phyloP scores from a whole-genome alignment of 371 early-diverging fungal species.

The Mucor plumbeus region DNA sequence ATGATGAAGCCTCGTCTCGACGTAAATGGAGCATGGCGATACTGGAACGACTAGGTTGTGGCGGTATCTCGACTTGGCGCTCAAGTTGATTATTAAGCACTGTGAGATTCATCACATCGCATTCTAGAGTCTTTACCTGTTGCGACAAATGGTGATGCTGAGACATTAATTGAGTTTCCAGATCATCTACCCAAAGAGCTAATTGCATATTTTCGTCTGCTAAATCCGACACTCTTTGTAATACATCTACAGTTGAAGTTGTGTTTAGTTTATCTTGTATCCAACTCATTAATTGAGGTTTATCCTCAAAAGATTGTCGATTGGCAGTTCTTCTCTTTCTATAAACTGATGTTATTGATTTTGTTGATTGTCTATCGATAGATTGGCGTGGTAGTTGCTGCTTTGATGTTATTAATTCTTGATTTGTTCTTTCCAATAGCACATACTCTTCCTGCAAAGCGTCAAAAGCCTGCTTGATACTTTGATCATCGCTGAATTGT shows the following conservation, averaged over 20 bases:
- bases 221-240: neutral
- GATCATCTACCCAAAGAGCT: neutral
- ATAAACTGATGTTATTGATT: neutral
- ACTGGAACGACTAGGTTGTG: neutral
- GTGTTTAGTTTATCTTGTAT: neutral
- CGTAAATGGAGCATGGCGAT: neutral
- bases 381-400: neutral
- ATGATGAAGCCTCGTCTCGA: neutral
- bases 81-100: conserved; percentile 8
- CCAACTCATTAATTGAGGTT: conserved; percentile 3
- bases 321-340: neutral
- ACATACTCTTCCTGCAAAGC: neutral
- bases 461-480: neutral
- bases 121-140: conserved; percentile 4
- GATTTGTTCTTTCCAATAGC: neutral
- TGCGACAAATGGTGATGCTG: neutral
- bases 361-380: neutral
- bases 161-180: neutral
- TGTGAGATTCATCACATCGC: conserved; percentile 5
- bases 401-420: neutral
- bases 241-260: neutral
- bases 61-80: neutral
- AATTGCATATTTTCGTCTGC: conserved; percentile 10
- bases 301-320: neutral
- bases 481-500: neutral